These are phyloP conservation scores for Sugiyamaella americana DNA, from an alignment of 805 yeast species.

Conservation along the genomic window DNA sequence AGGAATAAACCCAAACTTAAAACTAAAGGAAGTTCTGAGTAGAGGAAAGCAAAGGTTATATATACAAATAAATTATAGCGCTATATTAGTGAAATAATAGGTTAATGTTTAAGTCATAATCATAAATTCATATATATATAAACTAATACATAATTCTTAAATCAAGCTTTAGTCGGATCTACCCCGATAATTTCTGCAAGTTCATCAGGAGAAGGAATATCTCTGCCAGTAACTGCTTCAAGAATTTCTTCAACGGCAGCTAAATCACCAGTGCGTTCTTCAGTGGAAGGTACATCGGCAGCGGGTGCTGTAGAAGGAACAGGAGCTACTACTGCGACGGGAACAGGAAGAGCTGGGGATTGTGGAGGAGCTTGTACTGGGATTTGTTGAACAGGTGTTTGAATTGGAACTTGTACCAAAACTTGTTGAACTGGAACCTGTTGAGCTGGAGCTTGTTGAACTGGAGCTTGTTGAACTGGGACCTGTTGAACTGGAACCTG, in stretches of 20 bases:
- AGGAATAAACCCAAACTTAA: too few relatives aligned
- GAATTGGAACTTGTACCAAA: background rate
- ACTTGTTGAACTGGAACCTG: conserved; percentile 1
- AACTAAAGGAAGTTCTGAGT: too few relatives aligned
- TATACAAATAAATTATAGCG: too few relatives aligned
- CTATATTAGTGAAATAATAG: too few relatives aligned
- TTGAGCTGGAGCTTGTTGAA: conserved; percentile 2
- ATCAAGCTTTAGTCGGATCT: too few relatives aligned
- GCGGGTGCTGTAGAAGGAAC: conserved; percentile 2
- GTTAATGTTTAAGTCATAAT: too few relatives aligned
- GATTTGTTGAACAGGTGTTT: background rate
- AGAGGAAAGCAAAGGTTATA: too few relatives aligned
- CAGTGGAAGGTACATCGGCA: background rate
- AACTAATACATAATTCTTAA: too few relatives aligned
- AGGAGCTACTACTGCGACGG: conserved; percentile 4
- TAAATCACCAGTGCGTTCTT: background rate
- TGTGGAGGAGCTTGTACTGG: conserved; percentile 8
- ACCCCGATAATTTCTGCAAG: background rate
- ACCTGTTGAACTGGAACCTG: conserved; percentile 1
- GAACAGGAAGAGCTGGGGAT: conserved; percentile 6
- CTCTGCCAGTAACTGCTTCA: background rate
- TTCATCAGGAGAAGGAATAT: background rate
- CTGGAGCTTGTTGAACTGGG: background rate
- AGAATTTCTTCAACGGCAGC: background rate
- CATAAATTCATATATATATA: too few relatives aligned